Evolutionary conservation across 768 basidiomycete species (phyloP).

Genomic region (Gelatoporia subvermispora): DNA sequence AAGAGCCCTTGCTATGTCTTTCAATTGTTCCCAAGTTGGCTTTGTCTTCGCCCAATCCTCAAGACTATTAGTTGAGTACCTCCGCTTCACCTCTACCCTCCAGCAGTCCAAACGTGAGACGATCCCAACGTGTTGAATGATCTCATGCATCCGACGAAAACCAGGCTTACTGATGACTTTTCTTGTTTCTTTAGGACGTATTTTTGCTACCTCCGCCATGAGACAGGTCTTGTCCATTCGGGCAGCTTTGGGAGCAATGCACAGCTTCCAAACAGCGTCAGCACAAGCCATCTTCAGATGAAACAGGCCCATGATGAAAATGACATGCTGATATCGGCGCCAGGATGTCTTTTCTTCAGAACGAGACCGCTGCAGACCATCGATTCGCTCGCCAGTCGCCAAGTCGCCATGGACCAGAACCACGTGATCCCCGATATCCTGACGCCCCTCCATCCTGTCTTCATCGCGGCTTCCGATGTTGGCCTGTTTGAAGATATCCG

Average conservation of each 20-base stretch:
- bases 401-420: slow-evolving; percentile 18
- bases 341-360: slow-evolving; percentile 25
- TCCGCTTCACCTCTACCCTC: slow-evolving; percentile 17
- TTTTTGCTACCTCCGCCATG: slow-evolving; percentile 7
- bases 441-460: background rate
- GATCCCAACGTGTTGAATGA: slow-evolving; percentile 20
- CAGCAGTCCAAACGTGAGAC: slow-evolving; percentile 20
- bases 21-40: slow-evolving; percentile 24
- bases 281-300: slow-evolving; percentile 30
- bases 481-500: slow-evolving; percentile 17
- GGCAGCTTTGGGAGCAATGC: slow-evolving; percentile 2
- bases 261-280: slow-evolving; percentile 14
- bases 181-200: slow-evolving; percentile 24
- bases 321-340: slow-evolving; percentile 25
- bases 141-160: slow-evolving; percentile 26
- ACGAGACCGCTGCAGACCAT: slow-evolving; percentile 7
- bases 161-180: slow-evolving; percentile 20
- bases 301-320: slow-evolving; percentile 31
- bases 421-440: slow-evolving; percentile 8
- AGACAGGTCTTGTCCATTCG: slow-evolving; percentile 10
- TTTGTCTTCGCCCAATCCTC: slow-evolving; percentile 26
- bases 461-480: slow-evolving; percentile 7
- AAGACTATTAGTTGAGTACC: slow-evolving; percentile 10
- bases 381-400: slow-evolving; percentile 11
- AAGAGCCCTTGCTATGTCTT: slow-evolving; percentile 11